These are phyloP conservation scores for Camellia japonica DNA, from an alignment of 148 eudicot genomes.

Conservation along the genomic window DNA sequence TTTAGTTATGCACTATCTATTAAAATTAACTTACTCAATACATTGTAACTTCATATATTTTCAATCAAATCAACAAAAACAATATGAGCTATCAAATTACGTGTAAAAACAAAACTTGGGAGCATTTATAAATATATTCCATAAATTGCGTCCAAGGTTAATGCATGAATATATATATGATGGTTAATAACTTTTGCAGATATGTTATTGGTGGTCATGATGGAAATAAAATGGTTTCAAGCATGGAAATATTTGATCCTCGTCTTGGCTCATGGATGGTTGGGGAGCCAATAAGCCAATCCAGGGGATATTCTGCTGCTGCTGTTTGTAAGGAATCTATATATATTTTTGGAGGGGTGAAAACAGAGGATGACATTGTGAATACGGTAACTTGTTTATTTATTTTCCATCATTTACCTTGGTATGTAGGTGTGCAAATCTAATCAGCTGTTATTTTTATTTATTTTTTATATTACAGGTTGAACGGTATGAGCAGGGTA, in stretches of 20 bases:
- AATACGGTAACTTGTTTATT: conserved; percentile 40
- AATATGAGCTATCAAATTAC: too few species aligned
- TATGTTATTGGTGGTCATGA: conserved; percentile 76
- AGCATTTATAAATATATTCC: not conserved
- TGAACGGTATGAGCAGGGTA: conserved; percentile 63
- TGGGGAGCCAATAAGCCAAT: conserved; percentile 55
- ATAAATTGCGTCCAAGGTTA: not conserved
- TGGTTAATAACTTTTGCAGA: conserved; percentile 31
- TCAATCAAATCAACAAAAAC: too few species aligned
- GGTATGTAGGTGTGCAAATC: not conserved
- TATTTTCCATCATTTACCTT: not conserved
- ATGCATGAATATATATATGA: not conserved
- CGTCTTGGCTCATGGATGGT: conserved; percentile 63
- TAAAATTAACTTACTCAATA: too few species aligned
- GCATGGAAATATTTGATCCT: conserved; percentile 79
- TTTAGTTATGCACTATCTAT: too few species aligned
- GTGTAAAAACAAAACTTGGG: too few species aligned
- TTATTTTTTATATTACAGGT: conserved; percentile 36
- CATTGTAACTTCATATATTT: too few species aligned
- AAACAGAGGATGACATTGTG: conserved; percentile 14
- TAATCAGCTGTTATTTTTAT: not conserved
- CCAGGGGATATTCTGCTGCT: conserved; percentile 62
- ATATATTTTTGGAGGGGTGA: conserved; percentile 69
- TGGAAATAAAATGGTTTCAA: conserved; percentile 52
- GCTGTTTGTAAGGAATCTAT: conserved; percentile 42